Percentiles rank a stretch among this genome's conserved stretches.
phyloP scores from a whole-genome alignment of 2,329 filamentous ascomycete species.

The Cladophialophora psammophila region DNA sequence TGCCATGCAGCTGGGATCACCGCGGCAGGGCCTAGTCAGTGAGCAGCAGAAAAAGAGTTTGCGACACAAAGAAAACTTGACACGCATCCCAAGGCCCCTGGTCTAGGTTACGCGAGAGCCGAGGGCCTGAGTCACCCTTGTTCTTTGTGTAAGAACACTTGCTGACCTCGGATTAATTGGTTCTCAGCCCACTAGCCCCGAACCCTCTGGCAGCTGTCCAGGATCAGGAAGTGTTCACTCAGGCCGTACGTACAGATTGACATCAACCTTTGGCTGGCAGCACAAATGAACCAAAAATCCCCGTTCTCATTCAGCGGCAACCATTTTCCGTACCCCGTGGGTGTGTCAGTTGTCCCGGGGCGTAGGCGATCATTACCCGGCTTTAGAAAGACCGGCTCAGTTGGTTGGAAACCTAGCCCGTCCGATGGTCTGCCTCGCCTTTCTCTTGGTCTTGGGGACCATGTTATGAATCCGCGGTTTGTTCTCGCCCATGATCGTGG shows the following conservation, averaged over 20 bases:
- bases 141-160: not conserved
- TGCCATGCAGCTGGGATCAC: constrained; percentile 3
- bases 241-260: not conserved
- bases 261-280: not conserved
- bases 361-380: not conserved
- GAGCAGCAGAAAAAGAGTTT: not conserved
- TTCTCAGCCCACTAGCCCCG: not conserved
- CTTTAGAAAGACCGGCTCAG: not conserved
- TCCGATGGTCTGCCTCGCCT: not conserved
- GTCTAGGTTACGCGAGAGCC: constrained; percentile 6
- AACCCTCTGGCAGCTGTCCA: not conserved
- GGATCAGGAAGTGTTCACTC: not conserved
- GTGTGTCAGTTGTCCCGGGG: not conserved
- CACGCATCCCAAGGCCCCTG: not conserved
- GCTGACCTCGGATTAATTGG: constrained; percentile 1
- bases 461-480: not conserved
- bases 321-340: not conserved
- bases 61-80: not conserved
- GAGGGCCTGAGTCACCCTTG: not conserved
- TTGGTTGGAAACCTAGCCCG: not conserved
- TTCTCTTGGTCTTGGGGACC: not conserved
- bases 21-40: not conserved
- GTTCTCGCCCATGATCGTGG: not conserved
- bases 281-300: not conserved
- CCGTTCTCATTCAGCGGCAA: not conserved